These are phyloP conservation scores for Phytophthora colocasiae DNA, from an alignment of 352 stramenopile species.

Conservation along the genomic window DNA sequence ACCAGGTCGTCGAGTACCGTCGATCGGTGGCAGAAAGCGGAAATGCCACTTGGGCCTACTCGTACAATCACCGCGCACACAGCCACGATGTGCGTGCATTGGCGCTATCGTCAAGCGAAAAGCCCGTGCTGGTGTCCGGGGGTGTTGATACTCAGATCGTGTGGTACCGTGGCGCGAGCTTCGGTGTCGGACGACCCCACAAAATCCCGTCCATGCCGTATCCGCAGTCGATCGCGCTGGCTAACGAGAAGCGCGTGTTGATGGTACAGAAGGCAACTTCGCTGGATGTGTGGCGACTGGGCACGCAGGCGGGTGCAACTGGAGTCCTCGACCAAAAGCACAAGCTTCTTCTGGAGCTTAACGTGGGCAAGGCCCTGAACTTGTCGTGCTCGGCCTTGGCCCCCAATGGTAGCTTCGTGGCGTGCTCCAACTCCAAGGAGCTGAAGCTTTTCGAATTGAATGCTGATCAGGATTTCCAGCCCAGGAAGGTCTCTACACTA, in stretches of 20 bases:
- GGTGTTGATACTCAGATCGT: conserved; percentile 95
- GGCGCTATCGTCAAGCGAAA: conserved; percentile 64
- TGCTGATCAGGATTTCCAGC: conserved; percentile 46
- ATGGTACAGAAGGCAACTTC: conserved; percentile 77
- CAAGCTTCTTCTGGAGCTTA: conserved; percentile 82
- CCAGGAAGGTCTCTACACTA: conserved; percentile 63
- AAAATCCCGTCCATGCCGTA: conserved; percentile 92
- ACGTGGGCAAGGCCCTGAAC: conserved; percentile 82
- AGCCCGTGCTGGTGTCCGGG: conserved; percentile 86
- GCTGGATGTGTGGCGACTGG: conserved; percentile 80
- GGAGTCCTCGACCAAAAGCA: conserved; percentile 54
- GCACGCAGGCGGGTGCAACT: conserved; percentile 32
- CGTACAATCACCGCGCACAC: conserved; percentile 90
- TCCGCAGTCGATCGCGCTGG: conserved; percentile 68
- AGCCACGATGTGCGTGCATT: conserved; percentile 91
- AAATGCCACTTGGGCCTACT: conserved; percentile 74
- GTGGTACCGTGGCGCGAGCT: conserved; percentile 87
- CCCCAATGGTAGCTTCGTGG: conserved; percentile 86
- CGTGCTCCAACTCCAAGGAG: conserved; percentile 83
- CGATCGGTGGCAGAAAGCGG: conserved; percentile 48
- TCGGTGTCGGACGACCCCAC: conserved; percentile 83
- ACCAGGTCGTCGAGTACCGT: conserved; percentile 90
- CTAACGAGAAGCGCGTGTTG: conserved; percentile 72
- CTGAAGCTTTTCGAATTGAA: conserved; percentile 92
- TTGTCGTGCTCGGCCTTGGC: conserved; percentile 86